Conservation (phyloP, 2,329 filamentous ascomycete species). For the Clarireedia monteithiana region DNA sequence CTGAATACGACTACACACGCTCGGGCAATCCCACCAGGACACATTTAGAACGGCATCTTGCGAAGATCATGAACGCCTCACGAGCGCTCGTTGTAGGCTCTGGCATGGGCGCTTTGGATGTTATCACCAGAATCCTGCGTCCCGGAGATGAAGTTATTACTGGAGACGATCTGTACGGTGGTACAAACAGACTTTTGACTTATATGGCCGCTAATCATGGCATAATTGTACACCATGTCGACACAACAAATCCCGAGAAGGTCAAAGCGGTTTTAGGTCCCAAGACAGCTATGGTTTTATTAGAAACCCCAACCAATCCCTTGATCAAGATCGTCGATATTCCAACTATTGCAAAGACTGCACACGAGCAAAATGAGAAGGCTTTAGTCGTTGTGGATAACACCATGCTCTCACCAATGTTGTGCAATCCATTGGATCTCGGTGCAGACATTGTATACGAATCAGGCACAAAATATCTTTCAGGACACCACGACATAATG, state of each 20-base stretch:
- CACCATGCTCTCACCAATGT: slow-evolving; percentile 95
- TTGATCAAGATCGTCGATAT: slow-evolving; percentile 98
- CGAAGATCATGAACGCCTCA: slow-evolving; percentile 96
- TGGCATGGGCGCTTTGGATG: slow-evolving; percentile 94
- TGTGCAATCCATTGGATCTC: slow-evolving; percentile 87
- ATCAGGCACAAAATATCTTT: slow-evolving; percentile 95
- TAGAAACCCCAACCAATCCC: slow-evolving; percentile 96
- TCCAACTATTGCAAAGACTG: slow-evolving; percentile 63
- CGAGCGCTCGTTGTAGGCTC: slow-evolving; percentile 90
- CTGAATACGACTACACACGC: slow-evolving; percentile 96
- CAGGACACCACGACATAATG: slow-evolving; percentile 98
- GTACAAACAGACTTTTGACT: slow-evolving; percentile 86
- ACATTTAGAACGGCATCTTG: slow-evolving; percentile 90
- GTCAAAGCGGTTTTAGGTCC: slow-evolving; percentile 61
- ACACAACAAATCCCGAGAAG: slow-evolving; percentile 72
- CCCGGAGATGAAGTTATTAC: slow-evolving; percentile 97
- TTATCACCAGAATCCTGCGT: slow-evolving; percentile 82
- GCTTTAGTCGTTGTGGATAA: slow-evolving; percentile 92
- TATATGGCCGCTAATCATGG: slow-evolving; percentile 84
- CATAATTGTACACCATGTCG: slow-evolving; percentile 92
- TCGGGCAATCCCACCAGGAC: slow-evolving; percentile 95
- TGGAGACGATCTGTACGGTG: slow-evolving; percentile 93
- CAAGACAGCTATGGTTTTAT: slow-evolving; percentile 90
- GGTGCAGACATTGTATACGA: slow-evolving; percentile 97
- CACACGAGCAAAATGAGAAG: slow-evolving; percentile 69